Conservation (phyloP, 257 asterid genomes). For the Mitragyna speciosa region DNA sequence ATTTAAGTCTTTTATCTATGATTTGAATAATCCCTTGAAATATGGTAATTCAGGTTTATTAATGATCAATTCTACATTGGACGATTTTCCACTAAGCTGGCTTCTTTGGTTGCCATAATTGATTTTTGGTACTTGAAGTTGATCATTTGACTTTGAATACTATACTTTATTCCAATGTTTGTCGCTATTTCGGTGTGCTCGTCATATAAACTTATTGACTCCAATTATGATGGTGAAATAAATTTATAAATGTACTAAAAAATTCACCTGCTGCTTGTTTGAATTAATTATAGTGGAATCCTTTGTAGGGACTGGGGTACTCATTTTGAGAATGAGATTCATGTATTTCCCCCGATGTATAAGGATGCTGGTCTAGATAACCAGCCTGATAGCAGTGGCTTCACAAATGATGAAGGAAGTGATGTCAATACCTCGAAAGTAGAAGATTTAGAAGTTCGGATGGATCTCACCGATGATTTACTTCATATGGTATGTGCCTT, state of each 20-base stretch:
- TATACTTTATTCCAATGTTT: background rate
- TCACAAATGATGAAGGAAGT: slow-evolving; percentile 32
- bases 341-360: slow-evolving; percentile 30
- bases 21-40: background rate
- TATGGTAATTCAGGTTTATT: background rate
- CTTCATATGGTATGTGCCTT: slow-evolving; percentile 71
- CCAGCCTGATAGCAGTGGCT: slow-evolving; percentile 33
- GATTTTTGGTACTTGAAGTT: background rate
- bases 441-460: slow-evolving; percentile 68
- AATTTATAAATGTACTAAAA: background rate
- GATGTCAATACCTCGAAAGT: slow-evolving; percentile 28
- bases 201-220: background rate
- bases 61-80: background rate
- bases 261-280: background rate
- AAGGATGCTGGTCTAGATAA: slow-evolving; percentile 32
- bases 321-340: slow-evolving; percentile 44
- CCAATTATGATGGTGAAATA: background rate
- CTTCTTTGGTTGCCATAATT: background rate
- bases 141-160: background rate
- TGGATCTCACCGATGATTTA: slow-evolving; percentile 98
- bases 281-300: slow-evolving; percentile 9
- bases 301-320: slow-evolving; percentile 70
- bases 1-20: background rate
- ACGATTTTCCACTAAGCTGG: background rate
- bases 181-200: background rate